Evolutionary conservation across 2,329 filamentous ascomycete species (phyloP).

Genomic region (Nemania diffusa): DNA sequence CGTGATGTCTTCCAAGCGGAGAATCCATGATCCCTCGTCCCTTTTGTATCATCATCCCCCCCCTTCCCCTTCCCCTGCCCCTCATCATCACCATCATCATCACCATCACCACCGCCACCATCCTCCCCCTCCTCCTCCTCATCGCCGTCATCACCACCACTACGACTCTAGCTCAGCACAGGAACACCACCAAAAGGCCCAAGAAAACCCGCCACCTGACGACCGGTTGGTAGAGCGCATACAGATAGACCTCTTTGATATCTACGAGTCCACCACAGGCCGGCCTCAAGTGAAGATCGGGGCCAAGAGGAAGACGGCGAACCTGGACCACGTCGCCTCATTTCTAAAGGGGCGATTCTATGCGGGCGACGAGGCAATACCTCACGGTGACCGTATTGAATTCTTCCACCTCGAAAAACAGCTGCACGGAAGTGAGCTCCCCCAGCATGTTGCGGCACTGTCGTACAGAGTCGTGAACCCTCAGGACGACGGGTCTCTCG

Average conservation of each 20-base stretch:
- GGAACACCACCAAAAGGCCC: not conserved
- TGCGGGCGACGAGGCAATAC: constrained; percentile 18
- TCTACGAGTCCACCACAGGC: constrained; percentile 34
- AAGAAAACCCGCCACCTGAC: not conserved
- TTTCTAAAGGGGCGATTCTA: constrained; percentile 32
- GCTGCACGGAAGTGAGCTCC: constrained; percentile 7
- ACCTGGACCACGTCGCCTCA: constrained; percentile 30
- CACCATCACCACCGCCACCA: not conserved
- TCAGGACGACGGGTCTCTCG: constrained; percentile 36
- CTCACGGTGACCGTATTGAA: constrained; percentile 4
- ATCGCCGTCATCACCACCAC: not conserved
- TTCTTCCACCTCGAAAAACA: constrained; percentile 8
- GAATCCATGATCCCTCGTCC: not conserved
- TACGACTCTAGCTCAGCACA: not conserved
- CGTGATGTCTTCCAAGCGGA: not conserved
- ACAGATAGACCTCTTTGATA: constrained; percentile 41
- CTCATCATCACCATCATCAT: not conserved
- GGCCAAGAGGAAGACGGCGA: constrained; percentile 31
- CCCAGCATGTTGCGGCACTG: constrained; percentile 28
- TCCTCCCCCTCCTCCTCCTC: not conserved
- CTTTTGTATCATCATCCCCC: no score
- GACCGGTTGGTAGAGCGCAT: constrained; percentile 10
- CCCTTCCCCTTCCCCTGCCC: no score
- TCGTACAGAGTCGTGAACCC: constrained; percentile 38
- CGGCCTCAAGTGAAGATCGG: constrained; percentile 34